Evolutionary conservation across 768 basidiomycete species (phyloP), one percentile per base, ranked within the genome.

Genomic region (Gautieria morchelliformis): DNA sequence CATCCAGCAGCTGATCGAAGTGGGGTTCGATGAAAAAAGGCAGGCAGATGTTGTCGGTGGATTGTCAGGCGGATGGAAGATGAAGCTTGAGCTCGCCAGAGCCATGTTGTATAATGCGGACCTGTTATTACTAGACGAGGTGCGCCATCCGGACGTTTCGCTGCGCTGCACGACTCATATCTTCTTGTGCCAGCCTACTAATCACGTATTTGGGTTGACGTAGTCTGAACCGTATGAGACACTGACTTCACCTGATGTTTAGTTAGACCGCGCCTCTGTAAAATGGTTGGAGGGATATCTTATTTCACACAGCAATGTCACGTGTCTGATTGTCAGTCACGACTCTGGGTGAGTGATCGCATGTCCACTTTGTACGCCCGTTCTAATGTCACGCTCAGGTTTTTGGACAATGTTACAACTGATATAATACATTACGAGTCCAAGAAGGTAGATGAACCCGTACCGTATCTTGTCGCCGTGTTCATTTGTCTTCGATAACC

Each of bases 11-110:
- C 80, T 98, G 6, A 61, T 77, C 11, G 91, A 89, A 65, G 93
- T 97, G 53, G 95, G 95, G 52, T 97, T 98, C 68, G 87, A 93
- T 65, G 89, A 89, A 63, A 78, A 75, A 48, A 80, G 90, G 58
- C 94, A 97, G 72, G 72, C 79, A 41, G 89, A 95, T 64, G 74
- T 80, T 52, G 93, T 97, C 59, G 92, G 88, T 49, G 86, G 89
- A 42, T 75, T 97, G 60, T 96, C 93, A 14, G 95, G 95, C 65
- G 94, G 95, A 44, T 98, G 94, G 94, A 98, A 98, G 76, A 97
- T 98, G 94, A 96, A 96, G 71, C 80, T 97, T 53, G 94, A 97
- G 69, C 79, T 98, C 41, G 93, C 92, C 8, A 77, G 94, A 63
- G 95, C 94, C 12, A 98, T 98, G 93, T 75, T 97, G 52, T 94